phyloP scores from a whole-genome alignment of 257 asterid genomes.

The Paulownia fortunei region DNA sequence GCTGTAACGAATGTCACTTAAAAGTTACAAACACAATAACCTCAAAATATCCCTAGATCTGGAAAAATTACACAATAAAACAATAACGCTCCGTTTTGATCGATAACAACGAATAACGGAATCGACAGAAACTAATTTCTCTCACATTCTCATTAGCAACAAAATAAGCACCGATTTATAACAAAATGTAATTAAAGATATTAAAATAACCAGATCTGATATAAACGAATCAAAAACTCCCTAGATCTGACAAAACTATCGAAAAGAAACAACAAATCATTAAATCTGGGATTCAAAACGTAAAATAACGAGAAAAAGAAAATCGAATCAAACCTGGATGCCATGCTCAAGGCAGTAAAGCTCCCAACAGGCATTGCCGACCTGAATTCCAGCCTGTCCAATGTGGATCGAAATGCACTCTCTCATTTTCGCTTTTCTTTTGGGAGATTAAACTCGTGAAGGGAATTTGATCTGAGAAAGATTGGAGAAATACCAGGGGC shows the following conservation, averaged over 20 bases:
- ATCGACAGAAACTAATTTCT: background rate
- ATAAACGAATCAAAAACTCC: background rate
- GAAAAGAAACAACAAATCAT: background rate
- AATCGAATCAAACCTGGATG: slow-evolving; percentile 47
- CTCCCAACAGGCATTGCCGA: slow-evolving; percentile 78
- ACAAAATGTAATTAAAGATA: background rate
- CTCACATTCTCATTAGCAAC: background rate
- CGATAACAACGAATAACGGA: background rate
- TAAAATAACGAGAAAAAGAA: background rate
- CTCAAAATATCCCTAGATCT: background rate
- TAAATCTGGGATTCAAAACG: background rate
- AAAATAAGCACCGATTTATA: background rate
- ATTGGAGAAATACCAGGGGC: slow-evolving; percentile 35
- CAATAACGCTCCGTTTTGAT: background rate
- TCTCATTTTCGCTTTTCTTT: slow-evolving; percentile 50
- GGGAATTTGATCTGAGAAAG: background rate
- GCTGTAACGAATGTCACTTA: slow-evolving; percentile 40
- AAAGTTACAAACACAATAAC: background rate
- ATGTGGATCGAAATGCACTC: slow-evolving; percentile 78
- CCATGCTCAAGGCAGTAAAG: slow-evolving; percentile 80
- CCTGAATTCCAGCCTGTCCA: slow-evolving; percentile 75
- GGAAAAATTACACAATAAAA: background rate
- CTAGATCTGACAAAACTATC: slow-evolving; percentile 15
- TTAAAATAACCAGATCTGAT: slow-evolving; percentile 24
- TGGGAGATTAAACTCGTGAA: background rate